phyloP scores from a whole-genome alignment of 805 yeast species.

The Saccharomycopsis oosterbeekiorum region DNA sequence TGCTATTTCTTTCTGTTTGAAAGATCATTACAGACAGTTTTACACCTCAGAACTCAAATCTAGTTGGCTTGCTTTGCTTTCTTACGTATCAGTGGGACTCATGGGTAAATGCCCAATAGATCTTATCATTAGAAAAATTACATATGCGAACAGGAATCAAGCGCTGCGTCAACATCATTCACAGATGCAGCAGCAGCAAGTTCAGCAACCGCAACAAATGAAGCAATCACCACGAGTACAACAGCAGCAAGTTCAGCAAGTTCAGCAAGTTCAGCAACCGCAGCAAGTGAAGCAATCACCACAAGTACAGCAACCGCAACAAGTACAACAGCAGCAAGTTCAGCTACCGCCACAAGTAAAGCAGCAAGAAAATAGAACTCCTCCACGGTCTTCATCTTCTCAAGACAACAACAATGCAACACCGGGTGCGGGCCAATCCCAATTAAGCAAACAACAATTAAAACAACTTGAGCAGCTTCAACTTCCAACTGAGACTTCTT shows the following conservation, averaged over 20 bases:
- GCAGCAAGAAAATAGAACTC: neutral
- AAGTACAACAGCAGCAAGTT: too few species aligned
- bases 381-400: neutral
- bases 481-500: neutral
- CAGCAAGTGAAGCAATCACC: too few species aligned
- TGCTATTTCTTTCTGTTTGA: neutral
- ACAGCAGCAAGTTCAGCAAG: too few species aligned
- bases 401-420: neutral
- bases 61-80: neutral
- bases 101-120: neutral
- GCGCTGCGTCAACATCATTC: neutral
- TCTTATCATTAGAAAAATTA: neutral
- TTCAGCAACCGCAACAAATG: too few species aligned
- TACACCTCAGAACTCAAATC: slow-evolving; percentile 1
- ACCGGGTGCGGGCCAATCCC: neutral
- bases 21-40: neutral
- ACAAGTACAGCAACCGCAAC: too few species aligned
- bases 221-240: too few species aligned
- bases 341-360: too few species aligned
- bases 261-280: too few species aligned
- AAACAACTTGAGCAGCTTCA: neutral
- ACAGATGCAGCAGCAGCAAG: too few species aligned
- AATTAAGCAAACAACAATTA: neutral
- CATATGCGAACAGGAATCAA: neutral
- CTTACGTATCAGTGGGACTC: neutral